Base-by-base conservation (phyloP, 768 basidiomycete genomes). In the Lactifluus volemus region DNA sequence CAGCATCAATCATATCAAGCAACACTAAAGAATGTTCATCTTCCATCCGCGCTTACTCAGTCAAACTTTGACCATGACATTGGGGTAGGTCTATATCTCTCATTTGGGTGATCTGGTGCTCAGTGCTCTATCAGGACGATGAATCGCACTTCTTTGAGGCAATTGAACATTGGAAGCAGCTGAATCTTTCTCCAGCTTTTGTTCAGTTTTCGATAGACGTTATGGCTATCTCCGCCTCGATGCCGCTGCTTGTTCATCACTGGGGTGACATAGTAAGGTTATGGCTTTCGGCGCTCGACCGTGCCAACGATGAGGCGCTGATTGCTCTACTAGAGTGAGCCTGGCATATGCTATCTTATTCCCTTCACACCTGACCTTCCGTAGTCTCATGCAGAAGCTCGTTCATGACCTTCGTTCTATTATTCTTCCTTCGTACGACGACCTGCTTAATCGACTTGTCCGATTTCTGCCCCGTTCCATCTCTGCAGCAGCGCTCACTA, bases 241-340 rank as follows among this genome's bases (percentile, higher is more conserved):
- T 94, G 81, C 86, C 91, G 1, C 74, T 92, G 32, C 79, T 95
- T 14, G 76, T 95, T 8, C 88, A 90, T 67, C 85, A 92, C 71
- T 89, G 87, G 84, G 74, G 77, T 64, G 82, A 86, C 14, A 78
- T 95, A 2, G 74, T 86, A 21, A 74, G 79, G 1, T 65, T 84
- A 4, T 93, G 91, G 91, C 69, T 81, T 19, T 74, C 70, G 10
- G 81, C 84, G 0, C 69, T 89, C 36, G 78, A 79, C 47, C 67
- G 65, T 12, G 78, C 86, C 5, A 85, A 91, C 63, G 84, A 89
- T 63, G 89, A 92, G 70, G 87, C 84, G 0, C 67, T 90, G 56
- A 78, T 77, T 57, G 81, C 85, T 19, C 73, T 93, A n/a, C 78
- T 92, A 10, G 88, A 92, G 91, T 92, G 68, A 65, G 86, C 72